phyloP scores from a whole-genome alignment of 2,329 filamentous ascomycete species.

The Cadophora gregata region DNA sequence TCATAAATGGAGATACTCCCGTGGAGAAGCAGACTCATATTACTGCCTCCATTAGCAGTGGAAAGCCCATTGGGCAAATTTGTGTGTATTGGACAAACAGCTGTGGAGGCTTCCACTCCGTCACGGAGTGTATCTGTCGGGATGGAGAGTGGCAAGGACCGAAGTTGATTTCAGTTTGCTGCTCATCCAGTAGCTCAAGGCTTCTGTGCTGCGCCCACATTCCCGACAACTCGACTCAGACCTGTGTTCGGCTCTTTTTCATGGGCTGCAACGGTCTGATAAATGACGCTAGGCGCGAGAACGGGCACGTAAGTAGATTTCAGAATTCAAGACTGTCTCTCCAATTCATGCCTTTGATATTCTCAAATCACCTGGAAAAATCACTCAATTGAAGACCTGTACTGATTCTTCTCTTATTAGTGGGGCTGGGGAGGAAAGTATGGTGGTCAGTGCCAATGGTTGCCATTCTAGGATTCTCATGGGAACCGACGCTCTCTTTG shows the following conservation, averaged over 20 bases:
- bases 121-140: background rate
- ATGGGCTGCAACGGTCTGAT: constrained; percentile 2
- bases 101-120: background rate
- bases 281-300: background rate
- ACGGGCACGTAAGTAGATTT: background rate
- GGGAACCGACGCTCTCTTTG: background rate
- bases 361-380: too few species aligned
- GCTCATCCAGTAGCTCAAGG: background rate
- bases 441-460: background rate
- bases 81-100: background rate
- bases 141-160: background rate
- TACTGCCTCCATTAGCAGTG: background rate
- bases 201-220: background rate
- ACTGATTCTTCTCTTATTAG: too few species aligned
- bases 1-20: background rate
- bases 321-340: too few species aligned
- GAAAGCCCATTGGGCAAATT: background rate
- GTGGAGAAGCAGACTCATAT: background rate
- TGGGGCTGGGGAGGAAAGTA: constrained; percentile 1
- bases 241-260: background rate
- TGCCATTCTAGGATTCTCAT: background rate
- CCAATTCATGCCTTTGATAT: too few species aligned
- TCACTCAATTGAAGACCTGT: too few species aligned
- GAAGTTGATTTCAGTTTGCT: background rate
- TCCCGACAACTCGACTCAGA: background rate